phyloP scores from a whole-genome alignment of 768 basidiomycete genomes.

The Phylloporus rhodoxanthus region DNA sequence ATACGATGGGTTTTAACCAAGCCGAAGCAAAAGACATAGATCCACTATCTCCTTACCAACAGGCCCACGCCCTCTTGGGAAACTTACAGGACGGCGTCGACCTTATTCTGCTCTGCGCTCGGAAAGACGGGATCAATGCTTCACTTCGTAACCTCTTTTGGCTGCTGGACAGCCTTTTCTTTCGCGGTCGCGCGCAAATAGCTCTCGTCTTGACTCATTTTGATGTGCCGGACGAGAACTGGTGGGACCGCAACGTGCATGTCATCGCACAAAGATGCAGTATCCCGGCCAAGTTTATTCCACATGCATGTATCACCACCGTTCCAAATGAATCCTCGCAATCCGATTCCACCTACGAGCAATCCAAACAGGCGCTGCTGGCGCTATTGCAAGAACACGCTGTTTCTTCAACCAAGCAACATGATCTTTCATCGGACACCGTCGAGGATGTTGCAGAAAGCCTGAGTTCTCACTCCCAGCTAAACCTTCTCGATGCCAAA shows the following conservation, averaged over 20 bases:
- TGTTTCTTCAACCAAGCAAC: constrained; percentile 7
- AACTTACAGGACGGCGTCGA: constrained; percentile 32
- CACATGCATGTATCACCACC: constrained; percentile 19
- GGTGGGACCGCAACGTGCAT: constrained; percentile 35
- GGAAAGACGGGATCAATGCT: constrained; percentile 35
- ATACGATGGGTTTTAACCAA: constrained; percentile 32
- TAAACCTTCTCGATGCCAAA: constrained; percentile 10
- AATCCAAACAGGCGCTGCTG: constrained; percentile 12
- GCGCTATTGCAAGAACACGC: constrained; percentile 7
- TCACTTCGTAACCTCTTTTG: constrained; percentile 33
- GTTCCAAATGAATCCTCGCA: constrained; percentile 1
- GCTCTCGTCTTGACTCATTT: constrained; percentile 37
- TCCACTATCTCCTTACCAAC: constrained; percentile 21
- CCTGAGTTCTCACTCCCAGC: constrained; percentile 11
- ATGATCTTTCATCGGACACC: constrained; percentile 14
- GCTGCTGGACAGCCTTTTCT: constrained; percentile 36
- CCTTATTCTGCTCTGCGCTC: constrained; percentile 37
- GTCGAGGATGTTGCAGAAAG: background rate
- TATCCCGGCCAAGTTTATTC: constrained; percentile 9
- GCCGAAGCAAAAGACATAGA: constrained; percentile 10
- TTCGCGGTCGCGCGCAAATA: constrained; percentile 31
- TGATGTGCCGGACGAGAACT: constrained; percentile 29
- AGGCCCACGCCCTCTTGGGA: constrained; percentile 32
- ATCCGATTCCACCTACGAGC: background rate
- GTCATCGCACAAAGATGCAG: constrained; percentile 12